Conservation (phyloP, 2,329 filamentous ascomycete species). For the Clarireedia sp. region DNA sequence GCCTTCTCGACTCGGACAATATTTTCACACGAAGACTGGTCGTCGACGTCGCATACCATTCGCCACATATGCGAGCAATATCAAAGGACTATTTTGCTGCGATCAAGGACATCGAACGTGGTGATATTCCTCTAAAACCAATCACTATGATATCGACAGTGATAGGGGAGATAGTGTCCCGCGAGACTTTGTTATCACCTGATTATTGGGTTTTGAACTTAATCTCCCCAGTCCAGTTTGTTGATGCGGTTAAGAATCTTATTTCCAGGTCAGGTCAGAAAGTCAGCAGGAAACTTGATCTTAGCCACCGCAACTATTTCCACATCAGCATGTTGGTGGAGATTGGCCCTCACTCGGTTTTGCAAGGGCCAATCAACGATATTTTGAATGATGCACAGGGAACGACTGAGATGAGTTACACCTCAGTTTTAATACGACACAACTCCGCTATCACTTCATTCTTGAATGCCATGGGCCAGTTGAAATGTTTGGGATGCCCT, state of each 20-base stretch:
- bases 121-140: not conserved
- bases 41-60: constrained; percentile 37
- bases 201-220: constrained; percentile 40
- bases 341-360: constrained; percentile 13
- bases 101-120: not conserved
- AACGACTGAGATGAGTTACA: not conserved
- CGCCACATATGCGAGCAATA: constrained; percentile 26
- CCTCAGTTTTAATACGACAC: not conserved
- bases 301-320: not conserved
- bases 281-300: not conserved
- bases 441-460: not conserved
- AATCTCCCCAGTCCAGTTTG: constrained; percentile 31
- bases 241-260: not conserved
- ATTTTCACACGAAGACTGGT: constrained; percentile 29
- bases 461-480: not conserved
- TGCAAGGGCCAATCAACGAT: constrained; percentile 6
- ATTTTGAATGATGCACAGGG: not conserved
- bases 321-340: not conserved
- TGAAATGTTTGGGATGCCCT: constrained; percentile 5
- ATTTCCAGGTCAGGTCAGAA: not conserved
- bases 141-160: not conserved
- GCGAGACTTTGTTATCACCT: constrained; percentile 23
- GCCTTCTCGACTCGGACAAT: constrained; percentile 4
- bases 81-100: constrained; percentile 17
- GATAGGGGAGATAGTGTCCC: not conserved